A percentile compares a stretch with the other conserved stretches of the same genome.
Conservation (phyloP, 768 basidiomycete species). For the Mycena rosella region DNA sequence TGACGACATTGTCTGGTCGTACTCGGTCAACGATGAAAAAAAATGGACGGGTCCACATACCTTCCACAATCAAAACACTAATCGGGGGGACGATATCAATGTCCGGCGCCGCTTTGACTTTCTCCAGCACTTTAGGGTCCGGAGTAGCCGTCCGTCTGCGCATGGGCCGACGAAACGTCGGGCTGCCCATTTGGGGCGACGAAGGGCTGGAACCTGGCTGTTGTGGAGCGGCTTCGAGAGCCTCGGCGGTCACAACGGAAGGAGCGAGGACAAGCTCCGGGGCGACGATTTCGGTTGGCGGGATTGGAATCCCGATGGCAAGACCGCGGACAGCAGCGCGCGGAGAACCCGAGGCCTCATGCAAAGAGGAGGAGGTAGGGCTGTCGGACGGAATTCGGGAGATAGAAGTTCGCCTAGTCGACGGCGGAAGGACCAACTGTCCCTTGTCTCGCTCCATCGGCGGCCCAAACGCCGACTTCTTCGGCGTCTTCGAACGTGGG, state of each 20-base stretch:
- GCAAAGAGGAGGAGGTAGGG: slow-evolving; percentile 50
- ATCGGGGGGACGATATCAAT: slow-evolving; percentile 93
- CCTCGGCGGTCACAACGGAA: slow-evolving; percentile 15
- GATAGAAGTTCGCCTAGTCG: slow-evolving; percentile 43
- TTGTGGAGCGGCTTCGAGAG: background rate
- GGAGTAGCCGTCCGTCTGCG: slow-evolving; percentile 43
- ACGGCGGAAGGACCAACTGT: slow-evolving; percentile 45
- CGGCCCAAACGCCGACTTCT: slow-evolving; percentile 50
- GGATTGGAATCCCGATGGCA: slow-evolving; percentile 11
- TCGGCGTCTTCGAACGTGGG: slow-evolving; percentile 65
- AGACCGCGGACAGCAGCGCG: slow-evolving; percentile 14
- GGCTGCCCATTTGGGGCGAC: slow-evolving; percentile 22
- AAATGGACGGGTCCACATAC: slow-evolving; percentile 58
- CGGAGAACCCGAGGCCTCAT: slow-evolving; percentile 41
- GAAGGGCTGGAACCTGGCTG: slow-evolving; percentile 12
- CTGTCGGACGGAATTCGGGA: slow-evolving; percentile 43
- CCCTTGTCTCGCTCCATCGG: slow-evolving; percentile 64
- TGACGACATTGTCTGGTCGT: slow-evolving; percentile 93
- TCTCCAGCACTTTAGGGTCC: slow-evolving; percentile 57
- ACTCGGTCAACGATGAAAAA: slow-evolving; percentile 29
- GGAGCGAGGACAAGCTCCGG: slow-evolving; percentile 20
- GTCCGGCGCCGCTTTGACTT: slow-evolving; percentile 65
- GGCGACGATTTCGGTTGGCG: background rate
- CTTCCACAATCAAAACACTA: slow-evolving; percentile 97
- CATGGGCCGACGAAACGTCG: slow-evolving; percentile 34